Evolutionary conservation across 2,329 filamentous ascomycete species (phyloP).

Genomic region (Cordyceps javanica): DNA sequence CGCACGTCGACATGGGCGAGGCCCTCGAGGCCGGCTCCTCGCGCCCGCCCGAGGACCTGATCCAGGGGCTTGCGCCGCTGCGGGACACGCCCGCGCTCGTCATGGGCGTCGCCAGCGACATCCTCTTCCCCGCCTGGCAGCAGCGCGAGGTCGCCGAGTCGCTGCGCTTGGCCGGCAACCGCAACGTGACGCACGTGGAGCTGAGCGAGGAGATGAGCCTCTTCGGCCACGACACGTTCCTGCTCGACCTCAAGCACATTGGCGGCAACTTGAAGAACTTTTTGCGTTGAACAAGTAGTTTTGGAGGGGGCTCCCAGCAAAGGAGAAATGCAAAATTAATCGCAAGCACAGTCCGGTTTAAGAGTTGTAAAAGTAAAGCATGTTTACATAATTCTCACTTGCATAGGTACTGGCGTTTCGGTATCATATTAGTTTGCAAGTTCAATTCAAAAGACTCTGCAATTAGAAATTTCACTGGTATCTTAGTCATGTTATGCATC

Average conservation of each 20-base stretch:
- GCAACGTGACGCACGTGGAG: constrained; percentile 79
- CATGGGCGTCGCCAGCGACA: constrained; percentile 91
- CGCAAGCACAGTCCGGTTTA: too few species aligned
- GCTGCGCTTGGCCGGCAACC: constrained; percentile 69
- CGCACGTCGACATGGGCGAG: constrained; percentile 25
- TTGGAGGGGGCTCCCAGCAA: too few species aligned
- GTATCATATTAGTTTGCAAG: neutral
- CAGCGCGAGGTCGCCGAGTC: constrained; percentile 90
- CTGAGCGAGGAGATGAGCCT: constrained; percentile 88
- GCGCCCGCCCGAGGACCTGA: constrained; percentile 69
- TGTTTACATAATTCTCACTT: neutral
- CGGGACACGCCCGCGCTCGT: constrained; percentile 77
- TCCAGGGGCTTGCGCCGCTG: constrained; percentile 65
- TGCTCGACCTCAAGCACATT: constrained; percentile 87
- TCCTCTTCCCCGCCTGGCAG: constrained; percentile 96
- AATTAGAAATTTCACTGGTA: neutral
- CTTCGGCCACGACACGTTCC: constrained; percentile 95
- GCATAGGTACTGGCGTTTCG: constrained; percentile 3
- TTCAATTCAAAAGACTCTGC: neutral
- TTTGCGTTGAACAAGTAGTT: constrained; percentile 38
- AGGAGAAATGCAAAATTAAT: too few species aligned
- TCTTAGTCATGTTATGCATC: constrained; percentile 1
- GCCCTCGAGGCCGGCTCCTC: constrained; percentile 26
- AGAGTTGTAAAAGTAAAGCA: too few species aligned
- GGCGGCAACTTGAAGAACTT: constrained; percentile 79